These are phyloP conservation scores for Platanthera zijinensis DNA, from an alignment of 106 monocot genomes.

Conservation along the genomic window DNA sequence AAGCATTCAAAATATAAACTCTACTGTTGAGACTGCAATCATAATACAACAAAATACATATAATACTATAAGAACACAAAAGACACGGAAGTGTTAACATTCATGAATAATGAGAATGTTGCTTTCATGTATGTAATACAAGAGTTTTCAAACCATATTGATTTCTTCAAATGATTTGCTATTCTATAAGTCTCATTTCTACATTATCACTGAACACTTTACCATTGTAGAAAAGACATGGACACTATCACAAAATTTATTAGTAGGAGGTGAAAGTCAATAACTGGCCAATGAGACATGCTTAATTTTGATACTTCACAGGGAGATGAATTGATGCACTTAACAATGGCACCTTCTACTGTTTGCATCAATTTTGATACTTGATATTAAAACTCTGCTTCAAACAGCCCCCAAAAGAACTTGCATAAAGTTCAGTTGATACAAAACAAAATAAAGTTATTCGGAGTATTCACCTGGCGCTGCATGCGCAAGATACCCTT, in stretches of 20 bases:
- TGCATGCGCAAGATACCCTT: constrained; percentile 78
- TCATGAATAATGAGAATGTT: neutral
- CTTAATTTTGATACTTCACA: neutral
- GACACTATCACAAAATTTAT: neutral
- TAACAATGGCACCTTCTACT: neutral
- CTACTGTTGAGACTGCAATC: neutral
- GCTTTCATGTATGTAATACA: too few species aligned
- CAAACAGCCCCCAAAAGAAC: too few species aligned
- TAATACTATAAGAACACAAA: too few species aligned
- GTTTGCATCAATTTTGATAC: neutral
- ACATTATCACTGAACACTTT: neutral
- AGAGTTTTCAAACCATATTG: neutral
- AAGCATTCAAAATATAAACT: neutral
- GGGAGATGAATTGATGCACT: neutral
- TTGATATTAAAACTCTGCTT: too few species aligned
- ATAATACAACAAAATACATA: neutral
- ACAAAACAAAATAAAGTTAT: neutral
- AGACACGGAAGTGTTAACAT: neutral
- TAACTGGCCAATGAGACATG: neutral
- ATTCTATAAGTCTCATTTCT: neutral
- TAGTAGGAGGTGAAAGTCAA: neutral
- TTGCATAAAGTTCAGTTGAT: neutral
- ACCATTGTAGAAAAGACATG: neutral
- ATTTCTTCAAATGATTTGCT: neutral
- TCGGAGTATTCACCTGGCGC: constrained; percentile 33